Percentiles rank a stretch among this genome's conserved stretches.
Conservation (phyloP, 2,329 filamentous ascomycete genomes). For the Helotiales sp. region DNA sequence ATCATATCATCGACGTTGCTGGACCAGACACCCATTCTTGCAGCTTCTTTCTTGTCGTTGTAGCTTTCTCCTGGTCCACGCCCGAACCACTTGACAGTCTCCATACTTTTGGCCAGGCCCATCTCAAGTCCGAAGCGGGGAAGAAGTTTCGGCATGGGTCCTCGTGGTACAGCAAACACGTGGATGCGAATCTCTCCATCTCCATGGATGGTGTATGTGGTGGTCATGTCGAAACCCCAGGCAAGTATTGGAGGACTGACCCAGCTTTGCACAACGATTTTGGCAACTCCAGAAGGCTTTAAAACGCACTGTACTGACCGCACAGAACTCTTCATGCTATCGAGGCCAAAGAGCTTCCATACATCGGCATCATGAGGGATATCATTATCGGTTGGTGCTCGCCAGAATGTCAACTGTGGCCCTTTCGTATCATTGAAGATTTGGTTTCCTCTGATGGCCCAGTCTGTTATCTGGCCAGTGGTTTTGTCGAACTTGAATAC, state of each 20-base stretch:
- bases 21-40: conserved; percentile 12
- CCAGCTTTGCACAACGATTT: conserved; percentile 46
- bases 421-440: conserved; percentile 35
- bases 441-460: conserved; percentile 9
- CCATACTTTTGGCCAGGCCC: conserved; percentile 46
- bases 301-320: conserved; percentile 40
- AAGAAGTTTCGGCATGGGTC: conserved; percentile 52
- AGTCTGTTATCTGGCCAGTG: conserved; percentile 5
- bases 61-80: conserved; percentile 68
- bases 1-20: conserved; percentile 49
- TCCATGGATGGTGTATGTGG: conserved; percentile 51
- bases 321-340: conserved; percentile 47
- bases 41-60: conserved; percentile 57
- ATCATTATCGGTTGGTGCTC: conserved; percentile 67
- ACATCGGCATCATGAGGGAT: conserved; percentile 52
- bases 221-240: conserved; percentile 54
- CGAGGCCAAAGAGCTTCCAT: conserved; percentile 55
- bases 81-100: conserved; percentile 62
- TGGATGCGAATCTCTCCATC: conserved; percentile 47
- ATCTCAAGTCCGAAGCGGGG: conserved; percentile 64
- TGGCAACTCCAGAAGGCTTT: conserved; percentile 33
- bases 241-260: conserved; percentile 60
- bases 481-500: conserved; percentile 11
- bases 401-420: conserved; percentile 56
- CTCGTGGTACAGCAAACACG: conserved; percentile 46